These are phyloP conservation scores for Toxicodendron radicans DNA, from an alignment of 345 rosid genomes.

Conservation along the genomic window DNA sequence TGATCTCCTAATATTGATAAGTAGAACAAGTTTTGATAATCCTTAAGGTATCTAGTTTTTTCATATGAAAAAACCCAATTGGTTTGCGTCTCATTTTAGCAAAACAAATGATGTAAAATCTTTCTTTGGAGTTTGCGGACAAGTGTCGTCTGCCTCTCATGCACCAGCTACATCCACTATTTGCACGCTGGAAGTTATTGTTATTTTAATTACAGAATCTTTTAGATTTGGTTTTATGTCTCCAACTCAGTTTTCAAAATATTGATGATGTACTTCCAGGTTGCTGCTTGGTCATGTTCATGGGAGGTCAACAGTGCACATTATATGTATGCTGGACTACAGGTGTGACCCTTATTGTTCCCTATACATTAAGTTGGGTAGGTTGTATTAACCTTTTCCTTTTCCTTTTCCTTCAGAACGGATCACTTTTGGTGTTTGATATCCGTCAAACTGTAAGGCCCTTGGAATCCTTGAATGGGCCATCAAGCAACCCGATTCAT, in stretches of 20 bases:
- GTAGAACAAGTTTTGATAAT: not conserved
- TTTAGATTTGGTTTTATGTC: not conserved
- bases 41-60: not conserved
- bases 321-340: constrained; percentile 80
- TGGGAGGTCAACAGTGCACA: constrained; percentile 73
- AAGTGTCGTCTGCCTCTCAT: not conserved
- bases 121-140: not conserved
- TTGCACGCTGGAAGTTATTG: not conserved
- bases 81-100: not conserved
- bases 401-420: constrained; percentile 55
- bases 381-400: not conserved
- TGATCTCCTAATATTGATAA: too few relatives aligned
- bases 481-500: constrained; percentile 74
- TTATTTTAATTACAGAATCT: not conserved
- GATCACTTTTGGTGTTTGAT: constrained; percentile 72
- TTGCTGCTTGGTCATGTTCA: constrained; percentile 93
- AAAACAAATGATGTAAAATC: not conserved
- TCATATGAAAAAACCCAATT: not conserved
- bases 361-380: not conserved
- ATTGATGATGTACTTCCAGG: constrained; percentile 39
- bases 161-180: not conserved
- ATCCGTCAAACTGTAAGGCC: constrained; percentile 72
- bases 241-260: not conserved
- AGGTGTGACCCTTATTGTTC: constrained; percentile 41
- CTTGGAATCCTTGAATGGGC: constrained; percentile 55